Conservation (phyloP, 257 asterid genomes). For the Plantago elongata region DNA sequence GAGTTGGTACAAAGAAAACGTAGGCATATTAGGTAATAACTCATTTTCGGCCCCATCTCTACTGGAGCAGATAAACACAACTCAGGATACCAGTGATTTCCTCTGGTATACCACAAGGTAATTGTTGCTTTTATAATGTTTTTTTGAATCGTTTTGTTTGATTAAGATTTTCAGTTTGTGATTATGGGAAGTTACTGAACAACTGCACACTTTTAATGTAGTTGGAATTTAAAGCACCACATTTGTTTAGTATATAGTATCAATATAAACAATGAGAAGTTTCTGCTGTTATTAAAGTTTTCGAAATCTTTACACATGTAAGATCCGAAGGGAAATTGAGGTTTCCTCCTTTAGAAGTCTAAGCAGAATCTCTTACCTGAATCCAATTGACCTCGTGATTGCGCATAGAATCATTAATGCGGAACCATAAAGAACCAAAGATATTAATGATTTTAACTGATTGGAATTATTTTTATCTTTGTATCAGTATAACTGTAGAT, state of each 20-base stretch:
- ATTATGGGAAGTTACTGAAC: background rate
- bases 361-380: no score
- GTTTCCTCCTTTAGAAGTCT: background rate
- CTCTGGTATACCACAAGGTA: slow-evolving; percentile 76
- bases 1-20: slow-evolving; percentile 67
- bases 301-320: background rate
- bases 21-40: slow-evolving; percentile 44
- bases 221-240: no score
- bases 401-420: background rate
- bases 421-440: background rate
- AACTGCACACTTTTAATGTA: background rate
- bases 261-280: no score
- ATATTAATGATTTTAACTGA: background rate
- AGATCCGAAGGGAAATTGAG: background rate
- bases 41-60: slow-evolving; percentile 42
- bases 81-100: slow-evolving; percentile 70
- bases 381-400: background rate
- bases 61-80: slow-evolving; percentile 78
- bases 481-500: slow-evolving; percentile 42
- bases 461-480: background rate
- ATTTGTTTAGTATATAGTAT: no score
- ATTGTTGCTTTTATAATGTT: background rate
- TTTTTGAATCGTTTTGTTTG: background rate
- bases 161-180: background rate
- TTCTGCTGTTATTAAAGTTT: background rate